phyloP scores from a whole-genome alignment of 768 basidiomycete species.

The Candolleomyces aberdarensis region DNA sequence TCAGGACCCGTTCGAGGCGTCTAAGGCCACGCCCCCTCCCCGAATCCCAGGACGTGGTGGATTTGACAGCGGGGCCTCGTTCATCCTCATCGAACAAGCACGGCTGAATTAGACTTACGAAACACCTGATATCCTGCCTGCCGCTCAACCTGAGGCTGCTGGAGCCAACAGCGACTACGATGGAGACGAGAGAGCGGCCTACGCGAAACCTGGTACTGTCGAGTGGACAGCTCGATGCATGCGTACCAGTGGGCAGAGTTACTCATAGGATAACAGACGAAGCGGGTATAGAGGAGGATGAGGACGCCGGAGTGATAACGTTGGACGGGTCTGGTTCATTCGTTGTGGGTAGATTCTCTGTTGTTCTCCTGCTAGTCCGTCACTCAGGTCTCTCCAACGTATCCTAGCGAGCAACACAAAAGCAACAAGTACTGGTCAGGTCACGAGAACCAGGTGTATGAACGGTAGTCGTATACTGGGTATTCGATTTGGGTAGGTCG shows the following conservation, averaged over 20 bases:
- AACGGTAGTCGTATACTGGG: conserved; percentile 69
- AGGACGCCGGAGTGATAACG: conserved; percentile 37
- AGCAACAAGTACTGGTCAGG: conserved; percentile 70
- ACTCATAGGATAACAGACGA: conserved; percentile 46
- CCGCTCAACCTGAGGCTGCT: not conserved
- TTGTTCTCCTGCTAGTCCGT: not conserved
- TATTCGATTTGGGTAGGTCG: conserved; percentile 72
- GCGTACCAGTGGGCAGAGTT: conserved; percentile 56
- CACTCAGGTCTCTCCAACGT: conserved; percentile 36
- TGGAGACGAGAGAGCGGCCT: no score
- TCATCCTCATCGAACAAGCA: conserved; percentile 70
- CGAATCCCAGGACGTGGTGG: conserved; percentile 5
- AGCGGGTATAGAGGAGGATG: conserved; percentile 33
- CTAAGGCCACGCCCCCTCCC: conserved; percentile 44
- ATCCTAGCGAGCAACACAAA: conserved; percentile 75
- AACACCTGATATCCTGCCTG: conserved; percentile 51
- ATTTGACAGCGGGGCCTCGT: conserved; percentile 68
- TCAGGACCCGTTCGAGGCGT: conserved; percentile 48
- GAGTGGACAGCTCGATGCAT: conserved; percentile 49
- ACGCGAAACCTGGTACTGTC: conserved; percentile 27
- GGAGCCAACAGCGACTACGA: conserved; percentile 16
- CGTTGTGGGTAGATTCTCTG: conserved; percentile 43
- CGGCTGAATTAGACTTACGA: conserved; percentile 43
- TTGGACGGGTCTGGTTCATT: conserved; percentile 64
- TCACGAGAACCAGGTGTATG: conserved; percentile 64